Percentiles rank a stretch among this genome's conserved stretches.
phyloP scores from a whole-genome alignment of 768 basidiomycete species.

The Tremella yokohamensis region DNA sequence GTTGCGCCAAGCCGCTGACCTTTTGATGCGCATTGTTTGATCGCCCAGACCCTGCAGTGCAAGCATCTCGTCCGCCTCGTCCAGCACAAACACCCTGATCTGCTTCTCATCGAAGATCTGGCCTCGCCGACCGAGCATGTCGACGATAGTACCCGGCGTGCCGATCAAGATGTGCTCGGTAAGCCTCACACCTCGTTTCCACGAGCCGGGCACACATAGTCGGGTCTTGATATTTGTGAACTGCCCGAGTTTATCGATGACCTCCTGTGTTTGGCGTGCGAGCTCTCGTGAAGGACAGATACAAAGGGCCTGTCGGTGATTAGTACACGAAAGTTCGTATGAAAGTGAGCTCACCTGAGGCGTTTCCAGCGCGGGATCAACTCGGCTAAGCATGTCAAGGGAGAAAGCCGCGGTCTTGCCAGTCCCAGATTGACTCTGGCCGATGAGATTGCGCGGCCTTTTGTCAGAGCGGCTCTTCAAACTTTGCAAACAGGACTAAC shows the following conservation, averaged over 20 bases:
- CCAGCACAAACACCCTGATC: slow-evolving; percentile 89
- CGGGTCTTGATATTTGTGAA: slow-evolving; percentile 89
- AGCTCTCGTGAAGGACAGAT: slow-evolving; percentile 97
- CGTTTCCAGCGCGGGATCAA: slow-evolving; percentile 75
- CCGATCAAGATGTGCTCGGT: slow-evolving; percentile 91
- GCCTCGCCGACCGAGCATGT: slow-evolving; percentile 65
- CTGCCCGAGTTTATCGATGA: slow-evolving; percentile 89
- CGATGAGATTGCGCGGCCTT: slow-evolving; percentile 98
- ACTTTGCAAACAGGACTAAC: slow-evolving; percentile 56
- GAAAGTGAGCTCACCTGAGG: slow-evolving; percentile 63
- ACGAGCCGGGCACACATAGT: slow-evolving; percentile 83
- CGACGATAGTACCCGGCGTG: slow-evolving; percentile 90
- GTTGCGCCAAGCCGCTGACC: slow-evolving; percentile 57
- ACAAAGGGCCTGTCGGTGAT: slow-evolving; percentile 71
- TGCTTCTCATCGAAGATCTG: slow-evolving; percentile 71
- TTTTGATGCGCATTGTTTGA: slow-evolving; percentile 88
- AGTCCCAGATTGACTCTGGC: slow-evolving; percentile 97
- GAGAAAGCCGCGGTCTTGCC: slow-evolving; percentile 99
- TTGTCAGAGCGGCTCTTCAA: background rate
- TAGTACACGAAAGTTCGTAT: background rate
- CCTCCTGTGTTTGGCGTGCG: slow-evolving; percentile 95
- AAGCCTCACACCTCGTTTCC: slow-evolving; percentile 53
- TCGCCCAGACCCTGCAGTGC: slow-evolving; percentile 85
- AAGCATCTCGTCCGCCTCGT: slow-evolving; percentile 99
- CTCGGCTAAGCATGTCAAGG: slow-evolving; percentile 90